These are phyloP conservation scores for Trypanosoma avium DNA, from an alignment of 208 protist species.

Conservation along the genomic window DNA sequence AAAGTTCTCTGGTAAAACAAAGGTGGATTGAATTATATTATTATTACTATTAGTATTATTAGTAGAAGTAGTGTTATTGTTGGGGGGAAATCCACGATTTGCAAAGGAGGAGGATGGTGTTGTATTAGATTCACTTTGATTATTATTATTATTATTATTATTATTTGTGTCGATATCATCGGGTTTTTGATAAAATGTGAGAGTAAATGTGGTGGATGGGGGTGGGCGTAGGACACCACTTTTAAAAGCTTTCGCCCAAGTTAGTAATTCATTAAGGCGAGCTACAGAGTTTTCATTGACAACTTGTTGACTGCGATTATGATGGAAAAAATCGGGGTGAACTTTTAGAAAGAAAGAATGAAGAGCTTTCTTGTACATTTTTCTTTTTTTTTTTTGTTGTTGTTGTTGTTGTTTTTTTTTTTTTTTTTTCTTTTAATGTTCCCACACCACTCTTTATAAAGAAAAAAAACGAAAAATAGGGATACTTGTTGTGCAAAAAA, in stretches of 20 bases:
- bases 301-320: conserved; percentile 70
- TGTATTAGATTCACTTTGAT: background rate
- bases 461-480: too few relatives aligned
- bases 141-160: too few relatives aligned
- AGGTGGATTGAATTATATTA: conserved; percentile 63
- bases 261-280: conserved; percentile 90
- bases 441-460: too few relatives aligned
- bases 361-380: conserved; percentile 93
- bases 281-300: conserved; percentile 87
- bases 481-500: too few relatives aligned
- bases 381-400: background rate
- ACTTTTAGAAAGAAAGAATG: conserved; percentile 92
- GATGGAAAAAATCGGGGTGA: conserved; percentile 91
- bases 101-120: conserved; percentile 22
- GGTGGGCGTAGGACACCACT: conserved; percentile 66
- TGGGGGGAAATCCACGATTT: conserved; percentile 1
- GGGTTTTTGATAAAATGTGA: conserved; percentile 80
- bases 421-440: too few relatives aligned
- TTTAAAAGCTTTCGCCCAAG: conserved; percentile 89
- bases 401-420: background rate
- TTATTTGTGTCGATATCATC: conserved; percentile 32
- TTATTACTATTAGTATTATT: too few relatives aligned
- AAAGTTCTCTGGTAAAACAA: conserved; percentile 80
- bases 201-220: conserved; percentile 67
- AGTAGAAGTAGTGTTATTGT: too few relatives aligned